Conservation (phyloP, 148 eudicot genomes). For the Diospyros kaki region DNA sequence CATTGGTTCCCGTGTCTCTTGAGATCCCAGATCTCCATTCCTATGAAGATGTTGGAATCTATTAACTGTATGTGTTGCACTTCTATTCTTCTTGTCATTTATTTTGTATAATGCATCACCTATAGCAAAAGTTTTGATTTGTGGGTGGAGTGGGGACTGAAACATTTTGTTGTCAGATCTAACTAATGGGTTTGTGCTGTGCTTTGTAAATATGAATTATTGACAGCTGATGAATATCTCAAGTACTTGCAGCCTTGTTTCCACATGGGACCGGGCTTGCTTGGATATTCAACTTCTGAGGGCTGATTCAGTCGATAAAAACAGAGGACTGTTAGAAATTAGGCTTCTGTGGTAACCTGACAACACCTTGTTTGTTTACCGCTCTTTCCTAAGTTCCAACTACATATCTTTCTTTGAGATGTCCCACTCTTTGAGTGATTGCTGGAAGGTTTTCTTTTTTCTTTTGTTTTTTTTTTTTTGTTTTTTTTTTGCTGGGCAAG, state of each 20-base stretch:
- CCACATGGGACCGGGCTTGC: background rate
- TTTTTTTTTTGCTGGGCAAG: background rate
- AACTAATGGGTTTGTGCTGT: background rate
- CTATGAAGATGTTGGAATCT: background rate
- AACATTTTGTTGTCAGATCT: background rate
- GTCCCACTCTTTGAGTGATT: background rate
- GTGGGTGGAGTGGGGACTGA: background rate
- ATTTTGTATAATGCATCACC: slow-evolving; percentile 2
- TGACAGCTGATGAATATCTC: background rate
- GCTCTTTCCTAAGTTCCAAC: background rate
- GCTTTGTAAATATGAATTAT: background rate
- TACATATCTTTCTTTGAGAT: background rate
- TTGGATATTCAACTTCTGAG: background rate
- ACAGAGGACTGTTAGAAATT: background rate
- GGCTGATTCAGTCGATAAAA: background rate
- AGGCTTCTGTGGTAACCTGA: background rate
- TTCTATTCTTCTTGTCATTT: background rate
- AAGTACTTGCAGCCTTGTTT: no score
- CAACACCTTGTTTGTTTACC: no score
- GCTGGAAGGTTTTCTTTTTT: background rate
- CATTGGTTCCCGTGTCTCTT: background rate
- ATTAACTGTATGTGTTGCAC: background rate
- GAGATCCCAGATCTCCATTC: background rate
- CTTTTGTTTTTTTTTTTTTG: background rate
- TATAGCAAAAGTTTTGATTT: background rate